These are phyloP conservation scores for Myriangium duriaei DNA, from an alignment of 2,329 filamentous ascomycete genomes.

Conservation along the genomic window DNA sequence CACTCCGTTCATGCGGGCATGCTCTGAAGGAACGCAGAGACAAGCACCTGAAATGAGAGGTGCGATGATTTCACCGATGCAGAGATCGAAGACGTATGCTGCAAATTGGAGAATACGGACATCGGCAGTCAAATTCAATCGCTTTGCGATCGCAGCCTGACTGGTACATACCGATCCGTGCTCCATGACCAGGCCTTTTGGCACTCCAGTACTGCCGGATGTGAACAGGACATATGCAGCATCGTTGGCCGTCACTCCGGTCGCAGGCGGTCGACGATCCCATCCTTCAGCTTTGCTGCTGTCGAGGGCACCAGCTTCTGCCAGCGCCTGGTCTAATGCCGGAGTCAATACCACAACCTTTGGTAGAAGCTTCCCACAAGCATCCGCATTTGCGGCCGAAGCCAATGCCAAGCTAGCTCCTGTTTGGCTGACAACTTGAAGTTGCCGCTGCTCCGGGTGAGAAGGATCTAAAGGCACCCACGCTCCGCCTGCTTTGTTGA, in stretches of 20 bases:
- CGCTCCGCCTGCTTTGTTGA: constrained; percentile 21
- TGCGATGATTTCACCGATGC: neutral
- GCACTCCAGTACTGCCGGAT: neutral
- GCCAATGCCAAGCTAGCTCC: constrained; percentile 13
- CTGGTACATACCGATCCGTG: constrained; percentile 7
- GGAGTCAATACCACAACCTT: neutral
- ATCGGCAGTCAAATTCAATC: neutral
- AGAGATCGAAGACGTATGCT: neutral
- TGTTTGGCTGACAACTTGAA: constrained; percentile 12
- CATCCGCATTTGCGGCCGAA: neutral
- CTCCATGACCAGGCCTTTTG: neutral
- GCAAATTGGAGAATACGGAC: neutral
- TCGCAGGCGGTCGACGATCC: too few relatives aligned
- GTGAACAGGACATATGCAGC: constrained; percentile 1
- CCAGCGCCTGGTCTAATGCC: neutral
- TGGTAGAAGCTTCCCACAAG: neutral
- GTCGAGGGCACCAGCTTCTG: neutral
- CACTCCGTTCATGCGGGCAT: neutral
- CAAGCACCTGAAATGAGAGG: neutral
- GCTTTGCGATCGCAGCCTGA: constrained; percentile 1
- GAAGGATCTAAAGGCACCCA: constrained; percentile 19
- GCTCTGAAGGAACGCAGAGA: neutral
- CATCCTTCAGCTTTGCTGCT: neutral
- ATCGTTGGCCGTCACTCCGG: neutral
- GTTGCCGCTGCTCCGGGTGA: constrained; percentile 12